Evolutionary conservation across 108 stramenopile genomes (phyloP).

Genomic region (Nannochloropsis gaditana): DNA sequence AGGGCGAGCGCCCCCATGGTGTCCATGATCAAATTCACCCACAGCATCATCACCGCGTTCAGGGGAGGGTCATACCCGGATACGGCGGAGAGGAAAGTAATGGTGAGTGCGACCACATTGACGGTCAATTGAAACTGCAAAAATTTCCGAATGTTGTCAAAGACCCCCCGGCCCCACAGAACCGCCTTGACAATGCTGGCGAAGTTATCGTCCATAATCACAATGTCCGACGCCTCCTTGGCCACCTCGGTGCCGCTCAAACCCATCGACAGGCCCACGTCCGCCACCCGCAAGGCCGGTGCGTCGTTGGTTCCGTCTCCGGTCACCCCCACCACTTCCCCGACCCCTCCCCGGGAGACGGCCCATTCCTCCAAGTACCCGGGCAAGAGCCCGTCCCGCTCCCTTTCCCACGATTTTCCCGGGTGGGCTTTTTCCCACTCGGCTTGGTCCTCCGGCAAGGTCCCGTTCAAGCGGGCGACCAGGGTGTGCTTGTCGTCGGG

Average conservation of each 20-base stretch:
- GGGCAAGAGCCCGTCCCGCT: slow-evolving; percentile 46
- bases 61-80: slow-evolving; percentile 81
- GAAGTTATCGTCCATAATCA: slow-evolving; percentile 94
- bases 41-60: slow-evolving; percentile 90
- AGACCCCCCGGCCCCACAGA: slow-evolving; percentile 94
- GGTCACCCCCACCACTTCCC: slow-evolving; percentile 88
- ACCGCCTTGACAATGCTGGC: slow-evolving; percentile 93
- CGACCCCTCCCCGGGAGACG: slow-evolving; percentile 24
- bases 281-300: slow-evolving; percentile 60
- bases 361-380: slow-evolving; percentile 55
- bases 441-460: slow-evolving; percentile 19
- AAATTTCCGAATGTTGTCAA: slow-evolving; percentile 94
- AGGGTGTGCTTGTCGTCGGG: slow-evolving; percentile 57
- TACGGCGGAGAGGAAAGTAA: slow-evolving; percentile 64
- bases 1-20: slow-evolving; percentile 89
- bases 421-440: slow-evolving; percentile 57
- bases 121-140: slow-evolving; percentile 83
- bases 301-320: slow-evolving; percentile 96
- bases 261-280: slow-evolving; percentile 63
- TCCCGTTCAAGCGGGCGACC: slow-evolving; percentile 54
- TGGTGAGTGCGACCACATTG: slow-evolving; percentile 75
- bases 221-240: slow-evolving; percentile 60
- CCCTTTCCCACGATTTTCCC: slow-evolving; percentile 41
- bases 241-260: slow-evolving; percentile 61
- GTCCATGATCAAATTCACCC: slow-evolving; percentile 99